phyloP scores from a whole-genome alignment of 1,139 yeast species.

The Arxiozyma slooffiae region DNA sequence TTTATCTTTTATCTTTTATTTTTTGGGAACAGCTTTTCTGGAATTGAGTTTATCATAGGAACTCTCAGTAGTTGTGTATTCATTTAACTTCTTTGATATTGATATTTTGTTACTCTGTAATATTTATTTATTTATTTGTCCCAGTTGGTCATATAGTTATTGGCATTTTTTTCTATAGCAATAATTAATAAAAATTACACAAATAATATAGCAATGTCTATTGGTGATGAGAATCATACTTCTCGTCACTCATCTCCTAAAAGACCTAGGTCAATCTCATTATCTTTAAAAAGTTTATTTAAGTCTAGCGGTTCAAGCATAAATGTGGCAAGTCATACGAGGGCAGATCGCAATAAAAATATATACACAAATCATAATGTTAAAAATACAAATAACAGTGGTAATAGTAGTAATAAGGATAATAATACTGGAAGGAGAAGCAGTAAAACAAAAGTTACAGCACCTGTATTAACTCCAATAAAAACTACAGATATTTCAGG shows the following conservation, averaged over 20 bases:
- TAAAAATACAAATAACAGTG: not conserved
- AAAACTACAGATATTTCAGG: not conserved
- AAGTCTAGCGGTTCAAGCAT: slow-evolving; percentile 8
- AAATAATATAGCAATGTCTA: not conserved
- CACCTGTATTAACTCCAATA: slow-evolving; percentile 1
- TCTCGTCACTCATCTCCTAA: slow-evolving; percentile 11
- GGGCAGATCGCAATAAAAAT: slow-evolving; percentile 1
- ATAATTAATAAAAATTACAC: not conserved
- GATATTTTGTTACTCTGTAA: not conserved
- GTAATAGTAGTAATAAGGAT: not conserved
- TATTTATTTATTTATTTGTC: too few species aligned
- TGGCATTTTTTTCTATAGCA: too few species aligned
- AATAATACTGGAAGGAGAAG: too few species aligned
- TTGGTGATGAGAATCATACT: not conserved
- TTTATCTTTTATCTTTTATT: too few species aligned
- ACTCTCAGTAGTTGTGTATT: not conserved
- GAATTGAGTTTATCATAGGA: too few species aligned
- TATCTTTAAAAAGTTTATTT: slow-evolving; percentile 25
- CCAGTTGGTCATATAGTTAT: not conserved
- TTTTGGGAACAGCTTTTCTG: too few species aligned
- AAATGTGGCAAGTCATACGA: not conserved
- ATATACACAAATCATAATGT: slow-evolving; percentile 2
- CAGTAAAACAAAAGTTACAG: not conserved
- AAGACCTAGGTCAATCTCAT: slow-evolving; percentile 24
- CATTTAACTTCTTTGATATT: not conserved